These are phyloP conservation scores for Solanum paucissectum DNA, from an alignment of 257 asterid genomes.

Conservation along the genomic window DNA sequence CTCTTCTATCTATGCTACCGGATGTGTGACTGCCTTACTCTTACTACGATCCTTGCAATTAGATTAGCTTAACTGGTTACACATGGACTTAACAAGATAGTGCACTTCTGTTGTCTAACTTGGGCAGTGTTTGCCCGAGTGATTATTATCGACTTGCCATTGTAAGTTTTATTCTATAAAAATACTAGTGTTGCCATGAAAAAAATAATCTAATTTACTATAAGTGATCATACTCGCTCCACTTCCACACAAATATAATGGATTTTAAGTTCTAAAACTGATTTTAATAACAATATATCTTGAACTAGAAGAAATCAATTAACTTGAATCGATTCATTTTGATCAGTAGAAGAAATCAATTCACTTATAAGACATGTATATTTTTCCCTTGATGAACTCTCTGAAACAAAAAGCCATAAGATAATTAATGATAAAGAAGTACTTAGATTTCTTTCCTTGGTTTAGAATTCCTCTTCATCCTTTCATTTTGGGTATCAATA, in stretches of 20 bases:
- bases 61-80: background rate
- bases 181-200: background rate
- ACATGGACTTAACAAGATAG: background rate
- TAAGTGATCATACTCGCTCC: background rate
- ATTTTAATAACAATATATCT: background rate
- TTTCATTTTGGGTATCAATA: background rate
- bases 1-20: background rate
- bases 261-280: too few species aligned
- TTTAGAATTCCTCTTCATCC: background rate
- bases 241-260: background rate
- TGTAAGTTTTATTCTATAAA: background rate
- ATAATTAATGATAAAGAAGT: background rate
- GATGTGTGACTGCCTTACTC: background rate
- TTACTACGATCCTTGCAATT: background rate
- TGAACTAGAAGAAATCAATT: background rate
- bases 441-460: background rate
- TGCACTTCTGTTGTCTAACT: background rate
- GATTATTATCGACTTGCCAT: background rate
- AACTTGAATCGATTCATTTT: background rate
- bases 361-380: background rate
- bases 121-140: background rate
- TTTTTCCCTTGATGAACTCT: background rate
- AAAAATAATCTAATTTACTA: background rate
- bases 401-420: background rate
- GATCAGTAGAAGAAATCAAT: background rate